Base-by-base conservation (phyloP, 192 early-diverging fungal species). In the Globomyces pollinis-pini region DNA sequence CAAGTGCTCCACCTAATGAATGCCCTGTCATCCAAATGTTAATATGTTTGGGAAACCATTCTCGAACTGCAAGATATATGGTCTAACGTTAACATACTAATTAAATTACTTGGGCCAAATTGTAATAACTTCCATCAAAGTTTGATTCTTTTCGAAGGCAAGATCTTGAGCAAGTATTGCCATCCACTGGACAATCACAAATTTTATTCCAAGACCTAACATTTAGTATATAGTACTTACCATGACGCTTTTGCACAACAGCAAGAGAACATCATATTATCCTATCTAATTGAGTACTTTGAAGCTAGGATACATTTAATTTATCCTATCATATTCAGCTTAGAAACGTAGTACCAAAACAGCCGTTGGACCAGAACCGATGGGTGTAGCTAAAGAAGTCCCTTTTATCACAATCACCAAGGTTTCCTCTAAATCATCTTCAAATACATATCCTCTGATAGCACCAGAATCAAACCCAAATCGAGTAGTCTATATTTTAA, bases 241-340 rank as follows among this genome's bases (percentile, higher is more conserved):
- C 82, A 83, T 43, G 84, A 83, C 8, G 86, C 87, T 35, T 84
- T 83, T 6, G 85, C 95, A 71, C 95, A 98, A 70, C 95, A 98
- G 73, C 95, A 98, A 1, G 91, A 93, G 62, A 95, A 98, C 59
- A 96, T 79, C 9, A 88, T 75, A 66, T 96, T 98, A 73, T 96
- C 93, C 84, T 86, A 49, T 31, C 2, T 3, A 31, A 24, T 11
- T 26, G 12, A 13, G 65, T 53, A 36, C 34, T 28, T n/a, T n/a
- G n/a, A n/a, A n/a, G n/a, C n/a, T n/a, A n/a, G n/a, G n/a, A n/a
- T n/a, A 61, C 72, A 61, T 77, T 77, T 23, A 67, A 70, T 60
- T 76, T 76, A 54, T 79, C 76, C n/a, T 42, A 30, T 11, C n/a
- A n/a, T n/a, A n/a, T n/a, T n/a, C n/a, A n/a, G n/a, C n/a, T n/a